Conservation (phyloP, 768 basidiomycete genomes). For the Pulveroboletus sp. region DNA sequence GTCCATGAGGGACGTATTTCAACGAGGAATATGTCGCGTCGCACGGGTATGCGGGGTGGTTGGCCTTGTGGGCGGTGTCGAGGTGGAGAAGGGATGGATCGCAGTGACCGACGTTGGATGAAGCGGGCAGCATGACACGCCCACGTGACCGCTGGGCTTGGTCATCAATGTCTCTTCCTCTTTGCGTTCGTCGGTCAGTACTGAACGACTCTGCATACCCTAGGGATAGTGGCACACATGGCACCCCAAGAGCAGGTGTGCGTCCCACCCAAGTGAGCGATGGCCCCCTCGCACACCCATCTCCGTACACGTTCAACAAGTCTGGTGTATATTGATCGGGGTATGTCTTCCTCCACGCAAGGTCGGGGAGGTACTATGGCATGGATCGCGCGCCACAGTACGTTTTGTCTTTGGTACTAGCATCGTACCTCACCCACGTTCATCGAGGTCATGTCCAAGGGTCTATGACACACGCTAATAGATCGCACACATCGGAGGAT, state of each 20-base stretch:
- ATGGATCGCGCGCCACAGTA: not conserved
- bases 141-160: constrained; percentile 7
- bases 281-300: not conserved
- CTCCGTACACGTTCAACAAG: no score
- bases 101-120: constrained; percentile 9
- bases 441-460: not conserved
- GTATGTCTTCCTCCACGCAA: no score
- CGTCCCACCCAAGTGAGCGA: no score
- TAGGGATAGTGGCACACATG: not conserved
- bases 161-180: no score
- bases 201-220: no score
- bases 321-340: no score
- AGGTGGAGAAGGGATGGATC: constrained; percentile 15
- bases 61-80: not conserved
- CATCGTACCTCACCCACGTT: not conserved
- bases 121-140: not conserved
- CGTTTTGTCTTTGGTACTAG: not conserved
- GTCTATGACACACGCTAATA: no score
- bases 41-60: not conserved
- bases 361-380: not conserved
- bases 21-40: not conserved
- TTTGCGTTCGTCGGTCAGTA: no score
- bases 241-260: not conserved
- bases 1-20: constrained; percentile 10
- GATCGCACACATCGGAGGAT: no score